A percentile compares a stretch with the other conserved stretches of the same genome.
Evolutionary conservation across 345 rosid genomes (phyloP).

Genomic region (Pistacia integerrima): DNA sequence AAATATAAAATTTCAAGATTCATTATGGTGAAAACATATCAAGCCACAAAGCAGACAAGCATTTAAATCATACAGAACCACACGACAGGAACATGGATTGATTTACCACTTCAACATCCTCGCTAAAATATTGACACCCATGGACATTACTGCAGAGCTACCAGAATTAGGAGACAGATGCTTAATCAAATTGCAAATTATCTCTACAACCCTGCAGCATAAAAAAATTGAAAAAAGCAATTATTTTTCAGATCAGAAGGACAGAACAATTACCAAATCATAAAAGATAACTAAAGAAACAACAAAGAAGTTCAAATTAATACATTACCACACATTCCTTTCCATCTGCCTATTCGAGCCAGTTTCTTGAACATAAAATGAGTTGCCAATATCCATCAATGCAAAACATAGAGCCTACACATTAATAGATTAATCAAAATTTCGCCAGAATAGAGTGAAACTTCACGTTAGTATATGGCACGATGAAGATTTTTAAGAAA

Average conservation of each 20-base stretch:
- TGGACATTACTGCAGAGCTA: slow-evolving; percentile 68
- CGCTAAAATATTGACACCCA: slow-evolving; percentile 72
- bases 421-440: slow-evolving; percentile 11
- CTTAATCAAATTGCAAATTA: slow-evolving; percentile 64
- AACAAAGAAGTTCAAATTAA: slow-evolving; percentile 12
- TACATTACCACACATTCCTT: slow-evolving; percentile 64
- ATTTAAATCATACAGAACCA: slow-evolving; percentile 6
- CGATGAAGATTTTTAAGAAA: neutral
- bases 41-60: neutral
- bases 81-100: neutral
- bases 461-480: neutral
- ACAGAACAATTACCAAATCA: neutral
- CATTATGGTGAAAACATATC: neutral
- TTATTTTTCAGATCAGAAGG: slow-evolving; percentile 11
- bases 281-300: slow-evolving; percentile 3
- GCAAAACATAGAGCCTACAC: slow-evolving; percentile 72
- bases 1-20: neutral
- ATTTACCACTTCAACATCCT: slow-evolving; percentile 77
- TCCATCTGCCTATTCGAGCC: slow-evolving; percentile 43
- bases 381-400: slow-evolving; percentile 62
- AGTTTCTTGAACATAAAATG: slow-evolving; percentile 46
- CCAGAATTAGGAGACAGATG: slow-evolving; percentile 53
- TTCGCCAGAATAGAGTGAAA: slow-evolving; percentile 15
- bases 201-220: slow-evolving; percentile 72
- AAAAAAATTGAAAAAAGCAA: slow-evolving; percentile 17